These are phyloP conservation scores for Solanum ossicruentum DNA, from an alignment of 257 asterid genomes.

Conservation along the genomic window DNA sequence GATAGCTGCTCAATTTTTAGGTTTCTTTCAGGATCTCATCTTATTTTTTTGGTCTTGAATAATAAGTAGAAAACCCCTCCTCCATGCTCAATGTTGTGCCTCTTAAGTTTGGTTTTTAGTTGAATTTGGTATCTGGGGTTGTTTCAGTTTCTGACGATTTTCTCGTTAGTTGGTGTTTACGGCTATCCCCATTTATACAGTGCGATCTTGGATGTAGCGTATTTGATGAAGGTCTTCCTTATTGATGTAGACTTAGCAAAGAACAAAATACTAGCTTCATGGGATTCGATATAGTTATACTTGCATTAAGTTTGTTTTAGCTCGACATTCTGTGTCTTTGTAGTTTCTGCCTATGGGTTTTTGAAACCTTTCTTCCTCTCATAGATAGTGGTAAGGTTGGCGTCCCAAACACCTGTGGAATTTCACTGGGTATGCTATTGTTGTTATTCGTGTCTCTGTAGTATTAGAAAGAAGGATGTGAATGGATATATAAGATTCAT, in stretches of 20 bases:
- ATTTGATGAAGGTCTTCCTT: not conserved
- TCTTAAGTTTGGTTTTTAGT: not conserved
- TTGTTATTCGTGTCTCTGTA: not conserved
- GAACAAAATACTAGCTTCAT: not conserved
- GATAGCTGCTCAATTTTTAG: not conserved
- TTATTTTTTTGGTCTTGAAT: not conserved
- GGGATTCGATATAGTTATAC: not conserved
- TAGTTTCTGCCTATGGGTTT: not conserved
- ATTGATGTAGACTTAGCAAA: not conserved
- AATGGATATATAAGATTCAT: not conserved
- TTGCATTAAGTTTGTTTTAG: not conserved
- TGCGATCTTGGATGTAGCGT: not conserved
- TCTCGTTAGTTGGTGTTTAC: not conserved
- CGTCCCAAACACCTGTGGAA: too few species aligned
- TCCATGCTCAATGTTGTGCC: not conserved
- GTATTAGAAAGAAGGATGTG: not conserved
- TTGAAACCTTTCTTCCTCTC: too few species aligned
- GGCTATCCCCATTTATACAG: not conserved
- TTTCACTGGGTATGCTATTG: too few species aligned
- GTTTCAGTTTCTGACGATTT: not conserved
- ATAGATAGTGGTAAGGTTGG: too few species aligned
- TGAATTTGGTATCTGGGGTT: not conserved
- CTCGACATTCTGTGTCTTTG: not conserved
- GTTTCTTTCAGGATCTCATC: not conserved
- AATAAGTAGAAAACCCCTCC: not conserved